phyloP scores from a whole-genome alignment of 441 rosid species.

The Adansonia gregorii region DNA sequence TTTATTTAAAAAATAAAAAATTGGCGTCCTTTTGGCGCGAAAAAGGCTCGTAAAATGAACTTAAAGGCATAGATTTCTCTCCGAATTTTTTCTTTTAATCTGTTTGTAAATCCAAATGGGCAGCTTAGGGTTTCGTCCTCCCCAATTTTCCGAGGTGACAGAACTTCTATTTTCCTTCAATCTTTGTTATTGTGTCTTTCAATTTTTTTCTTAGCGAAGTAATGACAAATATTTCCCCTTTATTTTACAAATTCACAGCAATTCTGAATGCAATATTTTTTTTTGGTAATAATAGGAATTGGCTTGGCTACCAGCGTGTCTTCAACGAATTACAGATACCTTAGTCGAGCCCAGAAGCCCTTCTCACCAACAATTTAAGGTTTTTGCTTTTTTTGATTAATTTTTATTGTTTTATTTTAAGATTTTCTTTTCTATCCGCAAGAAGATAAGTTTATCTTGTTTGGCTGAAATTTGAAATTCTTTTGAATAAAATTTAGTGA shows the following conservation, averaged over 20 bases:
- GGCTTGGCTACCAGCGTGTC: constrained; percentile 63
- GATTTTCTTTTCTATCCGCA: background rate
- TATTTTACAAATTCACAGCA: background rate
- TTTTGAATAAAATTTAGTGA: background rate
- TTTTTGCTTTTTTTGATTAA: background rate
- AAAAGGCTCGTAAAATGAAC: background rate
- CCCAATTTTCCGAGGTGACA: constrained; percentile 66
- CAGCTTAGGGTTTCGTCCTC: constrained; percentile 56
- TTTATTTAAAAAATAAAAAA: too few species aligned
- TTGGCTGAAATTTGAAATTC: background rate
- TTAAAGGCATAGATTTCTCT: too few species aligned
- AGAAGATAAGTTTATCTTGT: background rate
- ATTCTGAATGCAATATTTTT: background rate
- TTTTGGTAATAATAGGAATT: constrained; percentile 40
- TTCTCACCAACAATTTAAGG: constrained; percentile 33
- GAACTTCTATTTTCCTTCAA: background rate
- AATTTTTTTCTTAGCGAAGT: background rate
- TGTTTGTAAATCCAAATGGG: background rate
- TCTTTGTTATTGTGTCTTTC: background rate
- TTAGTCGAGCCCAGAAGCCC: constrained; percentile 26
- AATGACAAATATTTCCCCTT: background rate
- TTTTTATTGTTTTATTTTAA: background rate
- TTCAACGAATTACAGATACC: constrained; percentile 44
- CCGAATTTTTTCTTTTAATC: background rate
- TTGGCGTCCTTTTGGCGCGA: background rate